Conservation (phyloP, 805 yeast genomes). For the Torulaspora indica region DNA sequence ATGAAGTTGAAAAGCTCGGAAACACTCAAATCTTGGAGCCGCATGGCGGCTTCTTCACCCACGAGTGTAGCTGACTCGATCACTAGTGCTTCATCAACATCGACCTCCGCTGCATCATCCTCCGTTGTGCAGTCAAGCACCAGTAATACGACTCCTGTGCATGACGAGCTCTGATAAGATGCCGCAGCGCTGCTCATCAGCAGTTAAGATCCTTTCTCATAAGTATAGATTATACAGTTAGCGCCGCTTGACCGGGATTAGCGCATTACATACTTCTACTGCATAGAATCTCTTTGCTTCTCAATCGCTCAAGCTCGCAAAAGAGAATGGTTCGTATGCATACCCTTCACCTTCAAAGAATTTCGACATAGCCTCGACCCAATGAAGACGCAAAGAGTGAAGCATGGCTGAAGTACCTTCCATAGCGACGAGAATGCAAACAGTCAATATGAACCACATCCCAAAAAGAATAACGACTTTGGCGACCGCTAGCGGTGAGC, state of each 20-base stretch:
- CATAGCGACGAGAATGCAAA: conserved; percentile 88
- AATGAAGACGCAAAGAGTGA: conserved; percentile 95
- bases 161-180: conserved; percentile 21
- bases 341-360: conserved; percentile 96
- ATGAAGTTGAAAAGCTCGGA: conserved; percentile 16
- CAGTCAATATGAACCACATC: conserved; percentile 92
- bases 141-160: conserved; percentile 3
- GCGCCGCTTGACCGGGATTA: background rate
- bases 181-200: too few species aligned
- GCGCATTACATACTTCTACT: background rate
- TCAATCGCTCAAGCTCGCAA: conserved; percentile 33
- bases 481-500: conserved; percentile 58
- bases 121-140: background rate
- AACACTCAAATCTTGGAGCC: conserved; percentile 11
- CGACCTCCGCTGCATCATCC: background rate
- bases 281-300: background rate
- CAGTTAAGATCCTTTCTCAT: background rate
- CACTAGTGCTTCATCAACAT: background rate
- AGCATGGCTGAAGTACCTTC: conserved; percentile 99
- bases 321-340: conserved; percentile 83
- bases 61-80: background rate
- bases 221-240: conserved; percentile 2
- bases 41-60: background rate
- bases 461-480: conserved; percentile 79
- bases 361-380: conserved; percentile 99